phyloP scores from a whole-genome alignment of 768 basidiomycete genomes.

The Mrakia blollopis region DNA sequence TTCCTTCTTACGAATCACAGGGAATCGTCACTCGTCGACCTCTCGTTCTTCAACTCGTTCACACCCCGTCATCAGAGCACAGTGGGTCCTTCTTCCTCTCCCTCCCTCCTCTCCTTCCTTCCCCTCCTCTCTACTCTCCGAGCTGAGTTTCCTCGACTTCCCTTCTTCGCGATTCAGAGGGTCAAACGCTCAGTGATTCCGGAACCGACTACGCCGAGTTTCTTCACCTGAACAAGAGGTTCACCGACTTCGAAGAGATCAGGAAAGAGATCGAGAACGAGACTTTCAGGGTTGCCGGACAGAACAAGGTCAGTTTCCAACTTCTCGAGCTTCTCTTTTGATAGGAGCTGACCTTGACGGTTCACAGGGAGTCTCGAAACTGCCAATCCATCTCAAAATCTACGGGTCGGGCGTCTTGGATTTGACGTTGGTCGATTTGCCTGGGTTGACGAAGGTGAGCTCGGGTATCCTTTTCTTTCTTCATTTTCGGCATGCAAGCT shows the following conservation, averaged over 20 bases:
- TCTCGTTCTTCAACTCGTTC: constrained; percentile 89
- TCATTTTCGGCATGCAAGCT: no score
- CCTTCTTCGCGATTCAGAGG: constrained; percentile 35
- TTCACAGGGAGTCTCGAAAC: constrained; percentile 72
- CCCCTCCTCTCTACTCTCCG: constrained; percentile 31
- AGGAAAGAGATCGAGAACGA: constrained; percentile 96
- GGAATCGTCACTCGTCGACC: constrained; percentile 97
- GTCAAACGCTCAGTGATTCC: constrained; percentile 34
- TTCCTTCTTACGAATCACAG: constrained; percentile 53
- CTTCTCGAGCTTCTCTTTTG: background rate
- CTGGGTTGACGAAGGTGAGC: constrained; percentile 88
- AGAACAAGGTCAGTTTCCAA: constrained; percentile 64
- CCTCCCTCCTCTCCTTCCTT: constrained; percentile 44
- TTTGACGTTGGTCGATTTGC: constrained; percentile 90
- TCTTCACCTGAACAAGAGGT: constrained; percentile 89
- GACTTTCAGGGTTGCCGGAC: constrained; percentile 93
- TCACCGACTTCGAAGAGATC: constrained; percentile 93
- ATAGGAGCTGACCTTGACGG: background rate
- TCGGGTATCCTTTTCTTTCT: background rate
- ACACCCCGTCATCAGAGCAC: constrained; percentile 60
- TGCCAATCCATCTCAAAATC: constrained; percentile 92
- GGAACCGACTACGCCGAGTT: constrained; percentile 90
- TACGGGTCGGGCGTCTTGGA: constrained; percentile 94
- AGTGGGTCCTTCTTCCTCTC: constrained; percentile 17
- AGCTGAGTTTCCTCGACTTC: constrained; percentile 29